Conservation (phyloP, 345 rosid species). For the Euphorbia peplus region DNA sequence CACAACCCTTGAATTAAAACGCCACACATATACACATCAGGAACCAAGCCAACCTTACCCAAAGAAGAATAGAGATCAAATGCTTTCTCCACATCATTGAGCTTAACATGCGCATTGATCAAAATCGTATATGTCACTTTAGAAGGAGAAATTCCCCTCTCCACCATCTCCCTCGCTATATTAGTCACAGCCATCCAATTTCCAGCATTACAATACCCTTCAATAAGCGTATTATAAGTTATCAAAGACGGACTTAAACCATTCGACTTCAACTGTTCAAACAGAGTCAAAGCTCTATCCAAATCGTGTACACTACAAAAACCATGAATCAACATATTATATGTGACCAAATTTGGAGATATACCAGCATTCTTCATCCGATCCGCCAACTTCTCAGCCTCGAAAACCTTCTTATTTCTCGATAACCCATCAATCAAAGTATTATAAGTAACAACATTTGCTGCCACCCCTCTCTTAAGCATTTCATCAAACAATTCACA, state of each 20-base stretch:
- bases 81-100: slow-evolving; percentile 57
- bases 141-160: slow-evolving; percentile 65
- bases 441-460: slow-evolving; percentile 61
- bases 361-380: slow-evolving; percentile 51
- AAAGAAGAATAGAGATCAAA: slow-evolving; percentile 44
- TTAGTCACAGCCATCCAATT: slow-evolving; percentile 36
- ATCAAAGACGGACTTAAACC: slow-evolving; percentile 59
- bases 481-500: slow-evolving; percentile 72
- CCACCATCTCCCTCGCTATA: slow-evolving; percentile 73
- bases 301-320: slow-evolving; percentile 42
- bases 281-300: slow-evolving; percentile 48
- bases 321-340: slow-evolving; percentile 61
- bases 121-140: slow-evolving; percentile 65
- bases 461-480: slow-evolving; percentile 52
- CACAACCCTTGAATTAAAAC: slow-evolving; percentile 69
- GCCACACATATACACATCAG: slow-evolving; percentile 59
- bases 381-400: slow-evolving; percentile 48
- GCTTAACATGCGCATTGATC: slow-evolving; percentile 46
- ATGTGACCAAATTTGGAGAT: slow-evolving; percentile 53
- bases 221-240: slow-evolving; percentile 55
- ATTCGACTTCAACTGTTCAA: slow-evolving; percentile 45
- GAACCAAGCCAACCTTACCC: slow-evolving; percentile 54
- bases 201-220: slow-evolving; percentile 50
- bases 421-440: slow-evolving; percentile 58
- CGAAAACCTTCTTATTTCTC: slow-evolving; percentile 36